phyloP scores from a whole-genome alignment of 2,329 filamentous ascomycete genomes.

The Aspergillus tamarii region DNA sequence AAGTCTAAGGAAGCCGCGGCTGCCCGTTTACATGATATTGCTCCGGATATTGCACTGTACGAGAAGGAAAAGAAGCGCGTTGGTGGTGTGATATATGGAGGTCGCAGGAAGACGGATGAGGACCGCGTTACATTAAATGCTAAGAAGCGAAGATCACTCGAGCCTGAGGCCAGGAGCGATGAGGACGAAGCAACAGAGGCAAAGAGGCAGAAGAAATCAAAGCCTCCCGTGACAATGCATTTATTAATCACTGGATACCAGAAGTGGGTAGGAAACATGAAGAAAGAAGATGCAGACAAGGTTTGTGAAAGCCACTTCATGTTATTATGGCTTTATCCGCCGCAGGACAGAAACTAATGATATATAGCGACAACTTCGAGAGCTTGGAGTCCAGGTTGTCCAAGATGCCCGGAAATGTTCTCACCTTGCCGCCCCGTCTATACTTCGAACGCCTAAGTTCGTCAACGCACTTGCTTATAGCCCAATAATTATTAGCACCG shows the following conservation, averaged over 20 bases:
- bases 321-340: not conserved
- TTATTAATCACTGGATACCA: constrained; percentile 84
- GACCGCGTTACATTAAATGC: constrained; percentile 36
- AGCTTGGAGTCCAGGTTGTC: constrained; percentile 79
- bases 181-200: constrained; percentile 60
- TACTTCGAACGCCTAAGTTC: constrained; percentile 93
- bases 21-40: constrained; percentile 74
- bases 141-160: constrained; percentile 50
- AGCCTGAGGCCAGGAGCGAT: constrained; percentile 52
- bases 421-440: constrained; percentile 81
- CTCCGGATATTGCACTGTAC: constrained; percentile 83
- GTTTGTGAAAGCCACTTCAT: constrained; percentile 53
- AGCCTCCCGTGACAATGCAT: constrained; percentile 69
- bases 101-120: constrained; percentile 50
- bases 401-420: constrained; percentile 76
- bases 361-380: constrained; percentile 74
- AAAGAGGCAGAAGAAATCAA: constrained; percentile 66
- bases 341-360: not conserved
- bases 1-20: constrained; percentile 86
- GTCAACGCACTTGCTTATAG: constrained; percentile 82
- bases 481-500: constrained; percentile 73
- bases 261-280: constrained; percentile 74
- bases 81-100: constrained; percentile 66
- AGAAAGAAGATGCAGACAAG: constrained; percentile 78
- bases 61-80: constrained; percentile 90